Percentiles rank a stretch among this genome's conserved stretches.
Conservation (phyloP, 257 asterid genomes). For the Capsicum chinense region DNA sequence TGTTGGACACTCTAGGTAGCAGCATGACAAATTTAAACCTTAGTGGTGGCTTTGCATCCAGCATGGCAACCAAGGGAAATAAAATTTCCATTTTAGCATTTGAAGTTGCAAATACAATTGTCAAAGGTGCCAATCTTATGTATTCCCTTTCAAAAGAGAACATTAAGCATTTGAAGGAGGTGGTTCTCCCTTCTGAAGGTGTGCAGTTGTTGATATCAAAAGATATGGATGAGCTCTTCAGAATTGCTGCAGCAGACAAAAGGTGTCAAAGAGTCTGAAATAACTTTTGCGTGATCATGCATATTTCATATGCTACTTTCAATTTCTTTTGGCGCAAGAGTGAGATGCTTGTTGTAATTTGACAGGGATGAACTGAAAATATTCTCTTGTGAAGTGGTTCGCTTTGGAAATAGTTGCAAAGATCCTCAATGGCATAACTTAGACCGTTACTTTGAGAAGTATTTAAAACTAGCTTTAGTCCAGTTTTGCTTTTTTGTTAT, state of each 20-base stretch:
- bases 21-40: conserved; percentile 91
- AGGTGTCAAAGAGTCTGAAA: conserved; percentile 51
- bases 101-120: conserved; percentile 96
- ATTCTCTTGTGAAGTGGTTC: conserved; percentile 85
- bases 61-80: conserved; percentile 80
- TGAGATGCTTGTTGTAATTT: conserved; percentile 23
- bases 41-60: conserved; percentile 86
- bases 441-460: conserved; percentile 96
- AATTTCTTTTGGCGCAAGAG: not conserved
- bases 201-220: conserved; percentile 75
- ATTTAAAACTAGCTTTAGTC: conserved; percentile 43
- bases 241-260: conserved; percentile 89
- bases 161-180: conserved; percentile 76
- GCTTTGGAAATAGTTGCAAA: conserved; percentile 94
- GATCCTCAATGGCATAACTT: conserved; percentile 99
- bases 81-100: conserved; percentile 85
- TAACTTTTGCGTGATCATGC: not conserved
- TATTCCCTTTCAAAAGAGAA: conserved; percentile 75
- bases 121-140: conserved; percentile 93
- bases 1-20: conserved; percentile 94
- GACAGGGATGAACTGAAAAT: conserved; percentile 83
- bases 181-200: conserved; percentile 89
- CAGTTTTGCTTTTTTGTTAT: conserved; percentile 6
- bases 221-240: conserved; percentile 83
- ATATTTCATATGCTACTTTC: conserved; percentile 19